Conservation (phyloP, 2,329 filamentous ascomycete species). For the Phaeosphaeriaceae sp. region DNA sequence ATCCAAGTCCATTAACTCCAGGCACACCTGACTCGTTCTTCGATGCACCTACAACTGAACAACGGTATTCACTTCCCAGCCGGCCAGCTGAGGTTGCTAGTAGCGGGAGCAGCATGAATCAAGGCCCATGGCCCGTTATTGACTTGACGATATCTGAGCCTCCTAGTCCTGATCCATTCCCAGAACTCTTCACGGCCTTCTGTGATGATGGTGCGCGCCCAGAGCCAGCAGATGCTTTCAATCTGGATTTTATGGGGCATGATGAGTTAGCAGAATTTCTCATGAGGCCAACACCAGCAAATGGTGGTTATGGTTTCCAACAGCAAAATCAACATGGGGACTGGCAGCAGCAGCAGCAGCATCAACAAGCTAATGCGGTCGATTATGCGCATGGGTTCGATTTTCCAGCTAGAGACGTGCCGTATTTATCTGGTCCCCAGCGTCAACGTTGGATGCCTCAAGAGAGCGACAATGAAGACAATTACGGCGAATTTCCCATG, state of each 20-base stretch:
- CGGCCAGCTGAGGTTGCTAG: slow-evolving; percentile 1
- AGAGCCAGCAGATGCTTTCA: slow-evolving; percentile 21
- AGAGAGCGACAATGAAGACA: slow-evolving; percentile 21
- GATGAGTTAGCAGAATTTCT: slow-evolving; percentile 41
- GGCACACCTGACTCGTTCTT: slow-evolving; percentile 24
- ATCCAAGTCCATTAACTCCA: slow-evolving; percentile 30
- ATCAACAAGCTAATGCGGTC: not conserved
- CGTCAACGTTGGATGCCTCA: slow-evolving; percentile 4
- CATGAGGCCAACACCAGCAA: slow-evolving; percentile 17
- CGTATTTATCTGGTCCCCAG: slow-evolving; percentile 10
- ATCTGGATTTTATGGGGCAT: slow-evolving; percentile 31
- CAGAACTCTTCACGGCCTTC: slow-evolving; percentile 9
- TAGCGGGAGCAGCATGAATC: not conserved
- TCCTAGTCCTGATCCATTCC: slow-evolving; percentile 19
- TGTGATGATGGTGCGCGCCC: slow-evolving; percentile 7
- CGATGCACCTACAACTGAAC: not conserved
- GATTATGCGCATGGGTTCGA: not conserved
- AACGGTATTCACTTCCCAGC: slow-evolving; percentile 6
- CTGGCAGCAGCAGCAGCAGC: not conserved
- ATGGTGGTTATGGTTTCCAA: slow-evolving; percentile 21
- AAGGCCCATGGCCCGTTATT: slow-evolving; percentile 9
- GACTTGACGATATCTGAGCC: slow-evolving; percentile 36
- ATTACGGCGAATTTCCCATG: slow-evolving; percentile 21
- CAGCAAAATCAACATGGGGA: not conserved
- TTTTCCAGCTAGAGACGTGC: slow-evolving; percentile 2